Evolutionary conservation across 306 rosid genomes (phyloP), one percentile per base, ranked within the genome.

Genomic region (Medicago lupulina): DNA sequence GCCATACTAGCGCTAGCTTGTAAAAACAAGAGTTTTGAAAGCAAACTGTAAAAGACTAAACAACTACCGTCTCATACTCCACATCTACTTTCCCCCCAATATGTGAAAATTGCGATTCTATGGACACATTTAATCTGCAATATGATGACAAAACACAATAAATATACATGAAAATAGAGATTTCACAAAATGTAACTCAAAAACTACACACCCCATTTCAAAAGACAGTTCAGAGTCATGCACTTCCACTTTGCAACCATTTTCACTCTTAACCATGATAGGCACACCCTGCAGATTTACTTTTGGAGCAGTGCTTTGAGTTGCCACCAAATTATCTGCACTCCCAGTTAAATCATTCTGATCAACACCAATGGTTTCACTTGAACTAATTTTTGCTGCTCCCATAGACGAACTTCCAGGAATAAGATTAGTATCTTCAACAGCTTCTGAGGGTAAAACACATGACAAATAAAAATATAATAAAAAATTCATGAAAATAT

Each of bases 201-300:
- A 84, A 81, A 59, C 59, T 54, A 76, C 96, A 6, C 75, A 92
- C 97, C 88, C 81, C 68, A 79, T 73, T 51, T 79, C 93, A 16
- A 85, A 75, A 75, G 65, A 74, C 41, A 72, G 51, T 23, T 81
- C 88, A 39, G 86, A 62, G 78, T 76, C 76, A 68, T 47, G 61
- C 34, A 34, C 15, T 60, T 74, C 83, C 36, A 59, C 82, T 67
- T 44, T 72, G 55, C 76, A 65, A 64, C 78, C 49, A 70, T 36
- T 67, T 63, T 74, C 90, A 81, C 78, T 78, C 74, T 15, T 84
- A 6, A 62, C 43, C 65, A 44, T 51, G 53, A 34, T 16, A 50
- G 92, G 73, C 76, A 47, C 9, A 6, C 59, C 21, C 47, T 65
- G 77, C 41, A 54, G 69, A 81, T 77, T 76, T 15, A 67, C 38